Base-by-base conservation (phyloP, 768 basidiomycete species). In the Coprinopsis marcescibilis region DNA sequence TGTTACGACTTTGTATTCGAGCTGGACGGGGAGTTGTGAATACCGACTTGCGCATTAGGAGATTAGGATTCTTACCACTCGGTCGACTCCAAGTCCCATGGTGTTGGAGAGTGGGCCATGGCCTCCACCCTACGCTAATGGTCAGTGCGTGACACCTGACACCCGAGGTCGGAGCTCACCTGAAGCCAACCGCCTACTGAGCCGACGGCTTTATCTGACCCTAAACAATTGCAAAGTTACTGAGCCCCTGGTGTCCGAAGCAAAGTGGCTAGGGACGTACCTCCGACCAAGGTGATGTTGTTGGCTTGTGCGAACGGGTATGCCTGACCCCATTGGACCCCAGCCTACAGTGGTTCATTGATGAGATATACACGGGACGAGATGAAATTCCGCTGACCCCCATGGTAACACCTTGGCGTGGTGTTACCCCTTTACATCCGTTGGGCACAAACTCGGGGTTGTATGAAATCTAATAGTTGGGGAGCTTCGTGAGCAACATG, bases 1-100 rank as follows among this genome's bases (percentile, higher is more conserved):
- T 0, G 72, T 74, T 6, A 75, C 72, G 13, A 63, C 52, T 30
- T 63, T 57, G 57, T 56, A 60, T 32, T 63, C 48, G 3, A 63
- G 51, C 53, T 55, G 27, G 3, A 14, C 8, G 15, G 14, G n/a
- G 2, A 29, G 45, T n/a, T 40, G 40, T 19, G 10, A 14, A 15
- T 24, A 3, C n/a, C 34, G 1, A 21, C 23, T 26, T 11, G 15
- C 12, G 1, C 7, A 20, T 8, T 4, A 5, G 26, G 26, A 35
- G 33, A 13, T 23, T 25, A 25, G 11, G 30, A 17, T 17, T 48
- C 69, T 51, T 50, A 75, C 74, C 19, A 67, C 71, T 24, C 72
- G 61, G 55, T 75, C 75, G 3, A 66, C 73, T 0, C 70, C 73
- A 7, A 75, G 58, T 14, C 75, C 75, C 60, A 73, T 65, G 2